Evolutionary conservation across 1,139 yeast species (phyloP).

Genomic region (Protomyces lactucae-debilis): DNA sequence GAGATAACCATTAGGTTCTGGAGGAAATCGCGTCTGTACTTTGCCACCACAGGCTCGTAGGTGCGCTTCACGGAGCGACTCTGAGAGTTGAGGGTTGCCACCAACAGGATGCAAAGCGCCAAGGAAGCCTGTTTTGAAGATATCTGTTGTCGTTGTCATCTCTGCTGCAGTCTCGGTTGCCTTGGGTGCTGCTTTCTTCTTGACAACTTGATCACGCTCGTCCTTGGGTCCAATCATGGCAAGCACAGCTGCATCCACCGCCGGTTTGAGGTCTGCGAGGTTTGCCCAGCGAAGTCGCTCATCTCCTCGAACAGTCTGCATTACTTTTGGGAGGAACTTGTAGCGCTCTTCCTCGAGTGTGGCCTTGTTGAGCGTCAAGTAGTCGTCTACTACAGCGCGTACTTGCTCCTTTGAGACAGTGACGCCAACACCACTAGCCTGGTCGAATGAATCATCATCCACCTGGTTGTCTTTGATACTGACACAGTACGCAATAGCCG

Average conservation of each 20-base stretch:
- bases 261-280: slow-evolving; percentile 78
- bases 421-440: slow-evolving; percentile 58
- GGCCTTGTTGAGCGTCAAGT: slow-evolving; percentile 54
- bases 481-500: slow-evolving; percentile 3
- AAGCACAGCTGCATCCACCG: slow-evolving; percentile 69
- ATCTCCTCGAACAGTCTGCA: slow-evolving; percentile 70
- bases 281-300: slow-evolving; percentile 87
- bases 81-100: slow-evolving; percentile 83
- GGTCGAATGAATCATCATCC: slow-evolving; percentile 47
- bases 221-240: slow-evolving; percentile 86
- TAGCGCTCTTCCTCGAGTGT: slow-evolving; percentile 69
- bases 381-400: slow-evolving; percentile 52
- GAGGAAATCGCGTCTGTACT: slow-evolving; percentile 94
- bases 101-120: slow-evolving; percentile 96
- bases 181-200: slow-evolving; percentile 55
- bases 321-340: slow-evolving; percentile 64
- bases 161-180: slow-evolving; percentile 36
- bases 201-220: slow-evolving; percentile 81
- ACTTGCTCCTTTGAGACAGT: slow-evolving; percentile 65
- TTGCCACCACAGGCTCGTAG: slow-evolving; percentile 69
- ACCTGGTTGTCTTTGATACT: neutral
- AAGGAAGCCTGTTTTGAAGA: slow-evolving; percentile 93
- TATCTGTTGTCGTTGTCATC: slow-evolving; percentile 49
- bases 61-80: slow-evolving; percentile 78
- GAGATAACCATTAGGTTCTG: slow-evolving; percentile 93